Base-by-base conservation (phyloP, 2,329 filamentous ascomycete species). In the Fusarium xyrophilum region DNA sequence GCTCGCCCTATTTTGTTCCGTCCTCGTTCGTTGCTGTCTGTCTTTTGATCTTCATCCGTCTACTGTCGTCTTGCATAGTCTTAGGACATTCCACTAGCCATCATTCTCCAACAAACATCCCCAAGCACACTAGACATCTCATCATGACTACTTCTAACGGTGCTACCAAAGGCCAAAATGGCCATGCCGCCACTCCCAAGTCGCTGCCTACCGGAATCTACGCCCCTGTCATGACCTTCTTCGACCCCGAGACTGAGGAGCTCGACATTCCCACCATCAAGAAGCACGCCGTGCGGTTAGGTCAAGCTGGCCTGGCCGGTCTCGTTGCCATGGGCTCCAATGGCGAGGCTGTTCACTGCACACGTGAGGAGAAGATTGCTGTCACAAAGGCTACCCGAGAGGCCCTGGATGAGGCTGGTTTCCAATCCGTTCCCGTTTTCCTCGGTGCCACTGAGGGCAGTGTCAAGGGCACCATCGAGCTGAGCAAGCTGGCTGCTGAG, bases 261-360 rank as follows among this genome's bases (percentile, higher is more conserved):
- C 85, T 97, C 73, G 93, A 97, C 76, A 88, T 94, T 68, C 84
- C 91, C 36, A 86, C 87, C 63, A 92, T 96, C 81, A 91, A 92
- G 80, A 90, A 87, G 76, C 93, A 97, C 77, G 91, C 92, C 27
- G 88, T 92, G 71, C 90, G 93, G 48, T 88, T 97, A 48, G 91
- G 89, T 39, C 84, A 89, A 76, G 91, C 88, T 60, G 93, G 93
- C 12, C 87, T 97, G 14, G 91, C 89, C 48, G 93, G 93, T 36
- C 85, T 97, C 28, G 91, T 96, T 43, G 91, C 90, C 71, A 93
- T 96, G 90, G 93, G 93, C 66, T 96, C 93, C 71, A 97, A 96
- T 80, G 93, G 93, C 64, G 93, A 97, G 82, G 93, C 93, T 27
- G 91, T 93, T 58, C 93, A 97, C 82, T 89, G 94, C 74, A 92